Evolutionary conservation across 2,329 filamentous ascomycete genomes (phyloP), one percentile per base, ranked within the genome.

Genomic region (Dactylellina leptospora): DNA sequence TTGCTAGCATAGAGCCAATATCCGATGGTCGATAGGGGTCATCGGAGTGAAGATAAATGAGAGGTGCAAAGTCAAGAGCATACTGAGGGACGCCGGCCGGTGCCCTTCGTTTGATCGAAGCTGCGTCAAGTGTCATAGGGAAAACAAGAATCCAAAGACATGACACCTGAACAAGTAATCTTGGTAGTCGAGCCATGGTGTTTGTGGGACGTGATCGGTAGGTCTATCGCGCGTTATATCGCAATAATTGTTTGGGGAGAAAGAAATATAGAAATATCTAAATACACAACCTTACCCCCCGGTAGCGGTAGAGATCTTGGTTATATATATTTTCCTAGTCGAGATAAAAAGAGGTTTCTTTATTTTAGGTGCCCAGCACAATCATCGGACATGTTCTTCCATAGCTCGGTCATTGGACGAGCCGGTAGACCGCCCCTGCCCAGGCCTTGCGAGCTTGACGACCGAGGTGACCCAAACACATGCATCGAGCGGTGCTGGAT

Each of bases 21-120:
- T 84, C 82, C 42, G 82, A 83, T 4, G 84, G 84, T 50, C 81
- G 81, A 75, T 83, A 85, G 25, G 77, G 74, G 70, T 85, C 84
- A 70, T 79, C 73, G 23, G 80, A 81, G 73, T 84, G 80, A 6
- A 85, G 80, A 80, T 82, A 85, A 30, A 84, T 80, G 2, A 85
- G 72, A 5, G 84, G 84, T 30, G 84, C 84, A 45, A 64, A 72
- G 27, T 72, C 68, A 28, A 72, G 59, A 23, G 59, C 68, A 16
- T 51, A 72, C 18, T 72, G 59, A 36, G 68, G 68, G 27, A 72
- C 38, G 30, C 53, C 59, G 3, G 68, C 4, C 4, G 68, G 68
- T 1, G 59, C 59, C 27, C 45, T 33, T 36, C 16, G 58, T 25
- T 42, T 53, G 16, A 72, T 28, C 0, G 25, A 38, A 0, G 54